Base-by-base conservation (phyloP, 2,329 filamentous ascomycete species). In the Neoascochyta sp. region DNA sequence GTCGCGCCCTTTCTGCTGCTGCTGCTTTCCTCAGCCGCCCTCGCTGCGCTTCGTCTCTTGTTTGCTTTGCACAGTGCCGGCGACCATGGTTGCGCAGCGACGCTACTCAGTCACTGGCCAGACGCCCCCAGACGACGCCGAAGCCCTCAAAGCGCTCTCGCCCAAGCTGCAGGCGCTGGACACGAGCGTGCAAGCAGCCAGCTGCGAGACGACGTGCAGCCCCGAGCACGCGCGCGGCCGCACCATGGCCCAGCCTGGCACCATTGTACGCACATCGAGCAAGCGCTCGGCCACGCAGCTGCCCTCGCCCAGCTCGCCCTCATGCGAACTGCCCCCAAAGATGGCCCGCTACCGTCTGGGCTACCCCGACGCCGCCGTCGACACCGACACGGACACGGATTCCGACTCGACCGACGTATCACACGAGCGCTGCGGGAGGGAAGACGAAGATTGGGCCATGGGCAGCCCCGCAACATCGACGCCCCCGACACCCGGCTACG, bases 31-130 rank as follows among this genome's bases (percentile, higher is more conserved):
- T n/a, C n/a, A n/a, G n/a, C n/a, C n/a, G n/a, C n/a, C n/a, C n/a
- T n/a, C n/a, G n/a, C n/a, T n/a, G n/a, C n/a, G n/a, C n/a, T n/a
- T n/a, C n/a, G n/a, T n/a, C n/a, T n/a, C n/a, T n/a, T n/a, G n/a
- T n/a, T n/a, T n/a, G n/a, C n/a, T n/a, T n/a, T n/a, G n/a, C n/a
- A n/a, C n/a, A n/a, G n/a, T n/a, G n/a, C n/a, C n/a, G n/a, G n/a
- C 20, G 15, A 32, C 37, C 12, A 59, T 57, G 51, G 48, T 48
- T 17, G 44, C 54, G 30, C 58, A 61, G 41, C 56, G 59, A 24
- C 48, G 59, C 31, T 62, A 62, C 43, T 60, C 56, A 13, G 55
- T 62, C 32, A 60, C 59, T 7, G 57, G 59, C 30, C 54, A 60
- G 39, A 60, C 54, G 26, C 57, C 56, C 24, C 57, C 56, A 7